Evolutionary conservation across 495 filamentous ascomycete genomes (phyloP).

Genomic region (Cairneyella variabilis): DNA sequence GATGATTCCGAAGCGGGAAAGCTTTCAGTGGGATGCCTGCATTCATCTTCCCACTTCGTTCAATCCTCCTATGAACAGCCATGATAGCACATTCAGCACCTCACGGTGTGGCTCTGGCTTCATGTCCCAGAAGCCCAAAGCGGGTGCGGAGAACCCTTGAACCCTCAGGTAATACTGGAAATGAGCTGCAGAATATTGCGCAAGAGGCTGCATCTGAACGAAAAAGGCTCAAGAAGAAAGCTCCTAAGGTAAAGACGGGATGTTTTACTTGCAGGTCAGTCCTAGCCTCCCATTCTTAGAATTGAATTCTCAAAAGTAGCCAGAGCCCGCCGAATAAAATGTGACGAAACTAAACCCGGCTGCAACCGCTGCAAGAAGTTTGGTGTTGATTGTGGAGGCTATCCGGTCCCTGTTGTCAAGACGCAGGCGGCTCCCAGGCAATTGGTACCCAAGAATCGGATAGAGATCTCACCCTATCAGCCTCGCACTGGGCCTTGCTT

Average conservation of each 20-base stretch:
- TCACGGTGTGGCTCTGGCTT: too few relatives aligned
- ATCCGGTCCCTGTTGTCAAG: constrained; percentile 12
- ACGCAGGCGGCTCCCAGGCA: not conserved
- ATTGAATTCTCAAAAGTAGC: not conserved
- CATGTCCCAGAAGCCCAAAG: too few relatives aligned
- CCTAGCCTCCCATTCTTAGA: not conserved
- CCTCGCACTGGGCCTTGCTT: not conserved
- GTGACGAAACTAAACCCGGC: constrained; percentile 48
- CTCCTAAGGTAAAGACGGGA: not conserved
- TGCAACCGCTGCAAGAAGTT: constrained; percentile 47
- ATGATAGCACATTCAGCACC: too few relatives aligned
- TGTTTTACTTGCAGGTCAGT: constrained; percentile 2
- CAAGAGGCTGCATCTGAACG: too few relatives aligned
- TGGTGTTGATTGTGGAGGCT: constrained; percentile 49
- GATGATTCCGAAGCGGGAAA: too few relatives aligned
- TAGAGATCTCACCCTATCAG: not conserved
- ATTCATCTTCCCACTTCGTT: too few relatives aligned
- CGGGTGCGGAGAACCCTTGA: too few relatives aligned
- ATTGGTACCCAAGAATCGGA: not conserved
- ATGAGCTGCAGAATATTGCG: too few relatives aligned
- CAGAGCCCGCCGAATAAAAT: constrained; percentile 44
- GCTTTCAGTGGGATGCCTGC: too few relatives aligned
- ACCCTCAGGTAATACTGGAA: too few relatives aligned
- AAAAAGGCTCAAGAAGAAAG: too few relatives aligned
- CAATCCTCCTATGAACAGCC: too few relatives aligned